Evolutionary conservation across 73 alveolate species (phyloP).

Genomic region (Paramecium primaurelia): DNA sequence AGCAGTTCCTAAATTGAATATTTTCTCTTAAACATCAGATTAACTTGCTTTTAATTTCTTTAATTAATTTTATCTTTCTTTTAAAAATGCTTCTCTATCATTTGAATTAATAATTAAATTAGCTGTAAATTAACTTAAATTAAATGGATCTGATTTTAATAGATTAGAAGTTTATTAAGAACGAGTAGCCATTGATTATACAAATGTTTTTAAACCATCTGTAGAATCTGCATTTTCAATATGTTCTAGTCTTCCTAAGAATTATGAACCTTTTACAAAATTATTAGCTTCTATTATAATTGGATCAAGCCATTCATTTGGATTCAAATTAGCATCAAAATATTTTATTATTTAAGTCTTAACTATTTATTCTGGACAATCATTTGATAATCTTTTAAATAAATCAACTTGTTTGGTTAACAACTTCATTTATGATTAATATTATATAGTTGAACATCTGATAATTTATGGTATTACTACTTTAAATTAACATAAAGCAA

Average conservation of each 20-base stretch:
- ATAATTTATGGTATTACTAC: not conserved
- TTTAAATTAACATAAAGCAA: slow-evolving; percentile 25
- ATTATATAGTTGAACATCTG: not conserved
- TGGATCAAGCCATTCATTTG: slow-evolving; percentile 35
- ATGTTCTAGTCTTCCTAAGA: not conserved
- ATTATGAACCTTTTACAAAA: not conserved
- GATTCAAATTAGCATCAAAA: not conserved
- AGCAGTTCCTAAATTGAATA: not conserved
- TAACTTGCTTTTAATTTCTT: not conserved
- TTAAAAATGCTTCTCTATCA: not conserved
- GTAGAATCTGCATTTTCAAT: not conserved
- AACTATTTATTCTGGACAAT: not conserved
- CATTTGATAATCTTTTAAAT: slow-evolving; percentile 1
- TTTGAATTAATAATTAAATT: not conserved
- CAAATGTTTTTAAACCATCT: not conserved
- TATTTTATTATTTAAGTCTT: not conserved
- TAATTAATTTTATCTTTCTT: not conserved
- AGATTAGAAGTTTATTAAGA: not conserved
- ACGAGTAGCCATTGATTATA: not conserved
- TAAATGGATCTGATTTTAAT: not conserved
- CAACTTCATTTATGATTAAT: not conserved
- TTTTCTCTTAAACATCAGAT: not conserved
- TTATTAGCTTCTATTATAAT: not conserved
- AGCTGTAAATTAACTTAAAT: not conserved
- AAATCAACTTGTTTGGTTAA: slow-evolving; percentile 20